Evolutionary conservation across 2,329 filamentous ascomycete genomes (phyloP).

Genomic region (Myriosclerotinia duriaeana): DNA sequence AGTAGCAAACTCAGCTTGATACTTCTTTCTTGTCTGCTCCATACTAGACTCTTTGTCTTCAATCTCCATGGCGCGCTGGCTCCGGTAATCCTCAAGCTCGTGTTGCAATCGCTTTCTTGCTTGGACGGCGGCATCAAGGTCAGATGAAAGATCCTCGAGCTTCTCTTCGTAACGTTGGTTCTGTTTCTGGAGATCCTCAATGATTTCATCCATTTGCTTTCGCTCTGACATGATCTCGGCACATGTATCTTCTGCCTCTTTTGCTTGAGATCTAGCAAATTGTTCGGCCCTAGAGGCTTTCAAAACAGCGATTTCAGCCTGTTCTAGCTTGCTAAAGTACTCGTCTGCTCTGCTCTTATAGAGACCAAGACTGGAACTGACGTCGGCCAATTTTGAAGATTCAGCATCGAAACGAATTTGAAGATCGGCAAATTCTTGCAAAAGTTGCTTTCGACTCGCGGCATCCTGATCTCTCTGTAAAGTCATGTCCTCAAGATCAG

Average conservation of each 20-base stretch:
- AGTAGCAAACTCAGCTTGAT: constrained; percentile 86
- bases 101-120: constrained; percentile 93
- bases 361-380: constrained; percentile 77
- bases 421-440: constrained; percentile 89
- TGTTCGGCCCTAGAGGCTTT: constrained; percentile 91
- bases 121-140: constrained; percentile 80
- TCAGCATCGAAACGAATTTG: constrained; percentile 92
- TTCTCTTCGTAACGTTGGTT: constrained; percentile 88
- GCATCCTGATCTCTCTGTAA: constrained; percentile 81
- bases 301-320: constrained; percentile 91
- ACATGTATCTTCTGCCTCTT: constrained; percentile 87
- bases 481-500: constrained; percentile 79
- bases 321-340: constrained; percentile 95
- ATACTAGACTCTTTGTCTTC: constrained; percentile 95
- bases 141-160: constrained; percentile 86
- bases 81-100: constrained; percentile 95
- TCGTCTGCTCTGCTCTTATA: constrained; percentile 94
- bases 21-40: constrained; percentile 97
- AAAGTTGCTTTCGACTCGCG: constrained; percentile 80
- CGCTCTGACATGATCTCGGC: constrained; percentile 88
- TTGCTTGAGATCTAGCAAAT: constrained; percentile 85
- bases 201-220: constrained; percentile 80
- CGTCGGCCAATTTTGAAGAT: constrained; percentile 78
- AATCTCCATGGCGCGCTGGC: constrained; percentile 90
- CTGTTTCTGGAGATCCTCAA: constrained; percentile 88